phyloP scores from a whole-genome alignment of 83 land plant species.

The Thuja plicata region DNA sequence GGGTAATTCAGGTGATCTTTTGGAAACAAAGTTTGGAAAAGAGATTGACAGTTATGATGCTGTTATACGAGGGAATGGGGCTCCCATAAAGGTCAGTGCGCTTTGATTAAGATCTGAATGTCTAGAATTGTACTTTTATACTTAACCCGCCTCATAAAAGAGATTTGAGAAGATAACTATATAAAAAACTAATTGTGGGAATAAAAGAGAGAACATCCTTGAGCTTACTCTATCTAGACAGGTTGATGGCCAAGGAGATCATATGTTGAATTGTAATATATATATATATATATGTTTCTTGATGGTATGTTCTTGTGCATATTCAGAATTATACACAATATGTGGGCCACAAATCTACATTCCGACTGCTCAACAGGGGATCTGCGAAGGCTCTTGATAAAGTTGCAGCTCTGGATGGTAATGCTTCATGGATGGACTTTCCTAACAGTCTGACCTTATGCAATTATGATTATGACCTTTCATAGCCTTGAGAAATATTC shows the following conservation, averaged over 20 bases:
- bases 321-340: constrained; percentile 84
- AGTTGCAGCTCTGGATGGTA: constrained; percentile 92
- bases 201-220: neutral
- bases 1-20: constrained; percentile 91
- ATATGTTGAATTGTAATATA: neutral
- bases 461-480: neutral
- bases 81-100: constrained; percentile 71
- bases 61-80: constrained; percentile 88
- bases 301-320: constrained; percentile 6
- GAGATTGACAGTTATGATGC: constrained; percentile 92
- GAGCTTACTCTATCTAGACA: neutral
- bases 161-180: neutral
- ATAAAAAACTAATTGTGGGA: neutral
- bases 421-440: neutral
- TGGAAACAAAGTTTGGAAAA: constrained; percentile 83
- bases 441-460: neutral
- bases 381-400: constrained; percentile 99
- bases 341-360: constrained; percentile 83
- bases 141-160: neutral
- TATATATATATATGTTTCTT: neutral
- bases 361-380: constrained; percentile 91
- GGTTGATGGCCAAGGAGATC: neutral
- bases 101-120: neutral
- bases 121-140: neutral
- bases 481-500: neutral